Conservation (phyloP, 1,284 basidiomycete species). For the Chondrostereum purpureum region DNA sequence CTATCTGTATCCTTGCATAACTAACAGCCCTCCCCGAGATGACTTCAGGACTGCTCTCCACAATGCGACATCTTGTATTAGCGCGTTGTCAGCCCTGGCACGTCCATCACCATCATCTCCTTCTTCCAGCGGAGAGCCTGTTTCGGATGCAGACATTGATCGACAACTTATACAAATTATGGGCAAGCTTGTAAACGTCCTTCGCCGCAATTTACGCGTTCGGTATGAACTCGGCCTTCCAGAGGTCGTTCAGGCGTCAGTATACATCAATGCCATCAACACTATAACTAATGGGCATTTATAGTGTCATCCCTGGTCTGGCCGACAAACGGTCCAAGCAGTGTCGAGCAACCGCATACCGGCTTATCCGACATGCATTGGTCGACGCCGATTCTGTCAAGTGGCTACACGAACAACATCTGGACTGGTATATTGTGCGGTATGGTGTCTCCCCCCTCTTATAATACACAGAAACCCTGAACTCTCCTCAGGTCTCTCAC, state of each 20-base stretch:
- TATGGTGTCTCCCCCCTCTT: conserved; percentile 33
- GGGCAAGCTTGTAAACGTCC: conserved; percentile 58
- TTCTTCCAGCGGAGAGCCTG: conserved; percentile 24
- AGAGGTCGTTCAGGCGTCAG: conserved; percentile 71
- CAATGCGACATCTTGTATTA: conserved; percentile 51
- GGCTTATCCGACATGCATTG: conserved; percentile 78
- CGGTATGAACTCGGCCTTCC: conserved; percentile 68
- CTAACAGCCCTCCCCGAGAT: conserved; percentile 33
- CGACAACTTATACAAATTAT: conserved; percentile 57
- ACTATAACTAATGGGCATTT: conserved; percentile 5
- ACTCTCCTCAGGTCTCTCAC: conserved; percentile 74
- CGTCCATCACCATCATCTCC: conserved; percentile 38
- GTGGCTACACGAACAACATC: conserved; percentile 47
- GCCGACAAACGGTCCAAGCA: conserved; percentile 71
- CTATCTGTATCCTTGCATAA: conserved; percentile 3
- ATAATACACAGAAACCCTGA: no score
- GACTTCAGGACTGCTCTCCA: conserved; percentile 66
- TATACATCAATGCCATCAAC: conserved; percentile 15
- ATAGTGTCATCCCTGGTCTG: conserved; percentile 69
- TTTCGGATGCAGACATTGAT: conserved; percentile 44
- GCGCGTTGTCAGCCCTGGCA: conserved; percentile 41
- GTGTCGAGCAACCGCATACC: conserved; percentile 80
- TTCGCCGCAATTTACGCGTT: conserved; percentile 74
- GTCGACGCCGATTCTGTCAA: conserved; percentile 66
- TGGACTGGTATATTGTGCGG: conserved; percentile 91